Conservation (phyloP, 805 yeast species). For the Schizosaccharomyces octosporus region DNA sequence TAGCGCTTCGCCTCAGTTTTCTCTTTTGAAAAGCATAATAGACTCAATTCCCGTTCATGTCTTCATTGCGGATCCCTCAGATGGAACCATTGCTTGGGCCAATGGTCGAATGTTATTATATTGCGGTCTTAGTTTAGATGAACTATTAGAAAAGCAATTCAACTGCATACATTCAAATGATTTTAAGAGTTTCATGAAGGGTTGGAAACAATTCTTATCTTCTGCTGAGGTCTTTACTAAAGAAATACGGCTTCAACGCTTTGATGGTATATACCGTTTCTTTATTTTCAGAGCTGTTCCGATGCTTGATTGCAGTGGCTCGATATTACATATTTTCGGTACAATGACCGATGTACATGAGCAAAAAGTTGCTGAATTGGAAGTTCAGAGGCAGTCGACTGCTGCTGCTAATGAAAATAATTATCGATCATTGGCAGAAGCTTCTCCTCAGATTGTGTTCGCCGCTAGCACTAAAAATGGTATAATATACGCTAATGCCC, state of each 20-base stretch:
- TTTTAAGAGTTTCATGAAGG: conserved; percentile 7
- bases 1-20: conserved; percentile 7
- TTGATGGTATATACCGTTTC: conserved; percentile 13
- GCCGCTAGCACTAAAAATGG: conserved; percentile 11
- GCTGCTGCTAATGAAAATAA: conserved; percentile 13
- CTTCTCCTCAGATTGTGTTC: conserved; percentile 14
- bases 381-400: conserved; percentile 10
- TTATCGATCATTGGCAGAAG: conserved; percentile 13
- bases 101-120: conserved; percentile 13
- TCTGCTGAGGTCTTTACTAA: conserved; percentile 12
- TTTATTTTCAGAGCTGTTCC: conserved; percentile 13
- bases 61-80: conserved; percentile 12
- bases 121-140: conserved; percentile 11
- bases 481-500: conserved; percentile 12
- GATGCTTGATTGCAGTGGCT: conserved; percentile 11
- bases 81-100: conserved; percentile 13
- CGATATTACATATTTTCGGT: conserved; percentile 14
- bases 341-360: conserved; percentile 15
- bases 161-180: conserved; percentile 13
- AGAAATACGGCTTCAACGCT: conserved; percentile 12
- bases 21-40: conserved; percentile 11
- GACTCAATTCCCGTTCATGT: conserved; percentile 16
- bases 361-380: conserved; percentile 13
- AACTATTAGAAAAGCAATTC: conserved; percentile 5
- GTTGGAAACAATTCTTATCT: conserved; percentile 11